phyloP scores from a whole-genome alignment of 2,329 filamentous ascomycete species.

The Neofusicoccum sp. region DNA sequence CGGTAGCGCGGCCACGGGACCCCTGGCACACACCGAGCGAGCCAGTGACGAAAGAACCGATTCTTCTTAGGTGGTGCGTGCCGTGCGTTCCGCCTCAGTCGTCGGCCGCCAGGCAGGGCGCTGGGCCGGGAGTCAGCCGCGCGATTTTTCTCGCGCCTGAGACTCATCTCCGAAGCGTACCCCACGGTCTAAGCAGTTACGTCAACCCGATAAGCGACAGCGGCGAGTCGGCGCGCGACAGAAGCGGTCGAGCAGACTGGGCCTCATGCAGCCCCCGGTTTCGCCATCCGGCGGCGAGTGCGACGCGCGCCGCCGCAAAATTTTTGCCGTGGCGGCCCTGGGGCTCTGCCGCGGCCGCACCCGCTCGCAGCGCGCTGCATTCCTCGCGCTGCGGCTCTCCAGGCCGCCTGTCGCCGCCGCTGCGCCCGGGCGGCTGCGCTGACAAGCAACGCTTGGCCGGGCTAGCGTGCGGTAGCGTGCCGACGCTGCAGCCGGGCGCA shows the following conservation, averaged over 20 bases:
- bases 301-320: neutral
- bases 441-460: slow-evolving; percentile 9
- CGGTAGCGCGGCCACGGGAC: slow-evolving; percentile 10
- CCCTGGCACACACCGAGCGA: slow-evolving; percentile 11
- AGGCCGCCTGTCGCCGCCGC: neutral
- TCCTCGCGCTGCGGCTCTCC: slow-evolving; percentile 3
- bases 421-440: slow-evolving; percentile 10
- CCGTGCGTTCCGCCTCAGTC: slow-evolving; percentile 17
- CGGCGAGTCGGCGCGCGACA: slow-evolving; percentile 10
- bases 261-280: slow-evolving; percentile 16
- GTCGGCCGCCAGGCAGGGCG: slow-evolving; percentile 5
- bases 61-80: slow-evolving; percentile 11
- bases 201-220: slow-evolving; percentile 15
- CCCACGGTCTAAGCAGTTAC: slow-evolving; percentile 15
- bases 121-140: slow-evolving; percentile 16
- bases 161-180: slow-evolving; percentile 12
- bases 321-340: neutral
- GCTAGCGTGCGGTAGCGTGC: slow-evolving; percentile 7
- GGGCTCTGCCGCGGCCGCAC: slow-evolving; percentile 9
- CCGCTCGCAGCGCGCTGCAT: slow-evolving; percentile 1
- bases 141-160: slow-evolving; percentile 16
- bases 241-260: slow-evolving; percentile 17
- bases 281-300: slow-evolving; percentile 10
- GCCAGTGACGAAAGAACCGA: slow-evolving; percentile 18
- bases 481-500: neutral